Base-by-base conservation (phyloP, 2,329 filamentous ascomycete genomes). In the Beauveria brongniartii region DNA sequence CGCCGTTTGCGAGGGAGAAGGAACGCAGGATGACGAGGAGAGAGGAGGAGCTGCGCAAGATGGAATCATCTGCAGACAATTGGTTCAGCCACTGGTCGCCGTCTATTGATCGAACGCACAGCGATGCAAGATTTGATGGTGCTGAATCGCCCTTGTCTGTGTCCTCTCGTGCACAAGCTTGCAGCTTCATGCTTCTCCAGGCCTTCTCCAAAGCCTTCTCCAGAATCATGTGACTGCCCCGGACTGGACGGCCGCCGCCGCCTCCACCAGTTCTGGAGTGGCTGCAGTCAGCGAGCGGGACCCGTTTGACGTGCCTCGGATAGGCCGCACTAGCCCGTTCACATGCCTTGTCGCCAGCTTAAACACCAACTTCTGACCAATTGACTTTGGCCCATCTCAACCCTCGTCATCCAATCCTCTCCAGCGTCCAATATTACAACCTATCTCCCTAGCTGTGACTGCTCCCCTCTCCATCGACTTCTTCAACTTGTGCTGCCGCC, bases 171-270 rank as follows among this genome's bases (percentile, higher is more conserved):
- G 43, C 14, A 10, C 51, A 24, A 3, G 12, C 51, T 24, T 24
- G 28, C 52, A 22, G 24, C 54, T 37, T 46, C n/a, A 3, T 28
- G 9, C 54, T 46, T 46, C 30, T 43, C 16, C 26, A 30, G 12
- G 34, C 55, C 37, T 51, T 51, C 55, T 43, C 55, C 37, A 44
- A 26, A 37, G n/a, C 28, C 40, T 48, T 60, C 41, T 61, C 41
- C 41, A 61, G 30, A 55, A 55, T 61, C 59, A 61, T 61, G 59
- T 61, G 59, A 61, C 59, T 61, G 50, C 59, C 59, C 59, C 59
- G 52, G 59, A 61, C 44, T 58, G 26, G 12, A 41, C 51, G 40
- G 20, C 30, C 41, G 48, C 16, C 18, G 16, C 34, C 22, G 16
- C 34, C 59, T 50, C 59, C 50, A 55, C 51, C 41, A 48, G 58